A percentile compares a stretch with the other conserved stretches of the same genome.
Conservation (phyloP, 2,329 filamentous ascomycete species). For the Dendrostoma leiphaemia region DNA sequence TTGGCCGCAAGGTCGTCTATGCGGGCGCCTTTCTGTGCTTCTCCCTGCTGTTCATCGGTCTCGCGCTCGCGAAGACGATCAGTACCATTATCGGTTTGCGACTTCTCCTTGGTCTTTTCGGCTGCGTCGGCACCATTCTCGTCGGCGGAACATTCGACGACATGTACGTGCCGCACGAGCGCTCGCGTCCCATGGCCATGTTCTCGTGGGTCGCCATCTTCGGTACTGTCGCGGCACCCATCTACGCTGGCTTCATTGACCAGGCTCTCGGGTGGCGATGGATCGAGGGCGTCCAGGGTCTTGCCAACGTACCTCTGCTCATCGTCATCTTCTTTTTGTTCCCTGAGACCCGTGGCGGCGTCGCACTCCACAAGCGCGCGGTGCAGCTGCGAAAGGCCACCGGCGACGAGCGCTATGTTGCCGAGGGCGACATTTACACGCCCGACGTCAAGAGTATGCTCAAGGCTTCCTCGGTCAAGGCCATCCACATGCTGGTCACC, state of each 20-base stretch:
- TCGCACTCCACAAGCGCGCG: constrained; percentile 43
- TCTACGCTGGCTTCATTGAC: constrained; percentile 54
- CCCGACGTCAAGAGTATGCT: constrained; percentile 44
- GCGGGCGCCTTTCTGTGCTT: constrained; percentile 44
- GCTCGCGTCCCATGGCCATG: constrained; percentile 44
- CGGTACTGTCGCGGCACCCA: constrained; percentile 50
- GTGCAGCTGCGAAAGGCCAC: constrained; percentile 44
- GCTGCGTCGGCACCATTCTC: constrained; percentile 47
- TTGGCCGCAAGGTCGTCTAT: constrained; percentile 45
- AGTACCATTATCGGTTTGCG: constrained; percentile 46
- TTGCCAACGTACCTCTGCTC: constrained; percentile 46
- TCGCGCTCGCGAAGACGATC: constrained; percentile 46
- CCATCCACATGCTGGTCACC: constrained; percentile 17
- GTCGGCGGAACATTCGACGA: constrained; percentile 49
- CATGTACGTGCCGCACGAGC: constrained; percentile 44
- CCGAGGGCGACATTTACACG: constrained; percentile 49
- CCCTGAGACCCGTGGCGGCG: constrained; percentile 25
- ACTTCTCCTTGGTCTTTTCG: constrained; percentile 45
- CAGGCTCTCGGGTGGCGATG: constrained; percentile 51
- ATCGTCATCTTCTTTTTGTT: constrained; percentile 24
- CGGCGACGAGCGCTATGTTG: constrained; percentile 47
- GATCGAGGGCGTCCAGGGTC: constrained; percentile 51
- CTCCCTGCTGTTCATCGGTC: constrained; percentile 44
- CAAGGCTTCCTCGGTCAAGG: constrained; percentile 45
- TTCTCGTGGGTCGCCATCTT: constrained; percentile 49